Conservation (phyloP, 768 basidiomycete species). For the Hortiboletus campestris region DNA sequence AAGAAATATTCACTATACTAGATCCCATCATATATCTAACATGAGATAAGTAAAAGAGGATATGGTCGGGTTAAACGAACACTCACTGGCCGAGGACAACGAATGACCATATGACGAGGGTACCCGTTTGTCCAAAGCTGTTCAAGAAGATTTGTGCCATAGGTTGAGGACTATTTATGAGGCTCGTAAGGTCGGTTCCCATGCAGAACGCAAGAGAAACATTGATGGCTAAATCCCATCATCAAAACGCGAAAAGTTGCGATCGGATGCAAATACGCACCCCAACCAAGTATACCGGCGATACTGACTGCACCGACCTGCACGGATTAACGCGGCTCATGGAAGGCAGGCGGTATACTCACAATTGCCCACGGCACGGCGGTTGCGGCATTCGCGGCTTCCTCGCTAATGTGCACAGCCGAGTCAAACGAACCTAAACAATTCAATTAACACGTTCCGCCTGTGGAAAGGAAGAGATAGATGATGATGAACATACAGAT, state of each 20-base stretch:
- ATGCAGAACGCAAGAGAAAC: slow-evolving; percentile 55
- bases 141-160: slow-evolving; percentile 45
- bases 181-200: slow-evolving; percentile 46
- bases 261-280: slow-evolving; percentile 21
- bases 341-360: slow-evolving; percentile 1
- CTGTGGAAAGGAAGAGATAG: neutral
- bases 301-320: slow-evolving; percentile 39
- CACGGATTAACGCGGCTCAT: neutral
- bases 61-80: neutral
- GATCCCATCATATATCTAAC: slow-evolving; percentile 49
- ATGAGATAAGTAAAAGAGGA: neutral
- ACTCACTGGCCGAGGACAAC: slow-evolving; percentile 49
- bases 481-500: slow-evolving; percentile 31
- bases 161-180: slow-evolving; percentile 43
- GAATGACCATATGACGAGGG: slow-evolving; percentile 53
- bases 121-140: slow-evolving; percentile 42
- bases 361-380: slow-evolving; percentile 62
- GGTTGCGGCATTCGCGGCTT: slow-evolving; percentile 51
- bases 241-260: neutral
- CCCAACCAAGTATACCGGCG: slow-evolving; percentile 48
- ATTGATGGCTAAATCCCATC: slow-evolving; percentile 40
- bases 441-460: neutral
- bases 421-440: slow-evolving; percentile 44
- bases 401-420: slow-evolving; percentile 52
- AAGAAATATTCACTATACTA: slow-evolving; percentile 36